Evolutionary conservation across 805 yeast genomes (phyloP).

Genomic region (Suhomyces vadensis): DNA sequence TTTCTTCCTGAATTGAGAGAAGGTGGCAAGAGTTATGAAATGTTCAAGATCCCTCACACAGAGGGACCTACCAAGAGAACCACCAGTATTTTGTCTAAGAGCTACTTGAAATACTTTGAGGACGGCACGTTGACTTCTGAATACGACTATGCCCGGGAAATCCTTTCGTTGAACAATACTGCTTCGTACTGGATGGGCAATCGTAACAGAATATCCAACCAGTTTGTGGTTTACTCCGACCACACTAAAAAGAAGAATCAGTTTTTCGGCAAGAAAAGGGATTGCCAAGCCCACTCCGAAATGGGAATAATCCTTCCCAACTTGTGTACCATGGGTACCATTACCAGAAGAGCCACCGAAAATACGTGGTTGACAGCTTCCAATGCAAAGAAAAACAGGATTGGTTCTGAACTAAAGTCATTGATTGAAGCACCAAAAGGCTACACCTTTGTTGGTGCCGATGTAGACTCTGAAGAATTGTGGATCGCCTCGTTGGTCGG

Average conservation of each 20-base stretch:
- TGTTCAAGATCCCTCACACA: conserved; percentile 84
- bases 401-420: conserved; percentile 93
- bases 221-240: conserved; percentile 71
- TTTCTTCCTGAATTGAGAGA: conserved; percentile 25
- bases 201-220: conserved; percentile 78
- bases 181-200: conserved; percentile 94
- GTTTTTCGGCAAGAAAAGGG: conserved; percentile 29
- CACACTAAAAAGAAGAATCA: conserved; percentile 22
- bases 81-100: conserved; percentile 74
- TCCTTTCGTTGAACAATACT: conserved; percentile 70
- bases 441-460: conserved; percentile 94
- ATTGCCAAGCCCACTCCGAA: conserved; percentile 23
- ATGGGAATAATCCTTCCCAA: conserved; percentile 82
- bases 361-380: conserved; percentile 98
- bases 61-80: conserved; percentile 76
- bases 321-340: conserved; percentile 91
- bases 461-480: conserved; percentile 95
- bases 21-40: conserved; percentile 26
- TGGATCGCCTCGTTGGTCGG: conserved; percentile 98
- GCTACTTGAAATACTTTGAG: conserved; percentile 70
- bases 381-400: conserved; percentile 79
- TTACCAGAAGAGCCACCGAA: conserved; percentile 94
- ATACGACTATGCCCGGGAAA: conserved; percentile 71
- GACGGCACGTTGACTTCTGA: conserved; percentile 70
- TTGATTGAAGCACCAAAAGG: conserved; percentile 86